Evolutionary conservation across 768 basidiomycete genomes (phyloP), one percentile per base, ranked within the genome.

Genomic region (Boletales sp.): DNA sequence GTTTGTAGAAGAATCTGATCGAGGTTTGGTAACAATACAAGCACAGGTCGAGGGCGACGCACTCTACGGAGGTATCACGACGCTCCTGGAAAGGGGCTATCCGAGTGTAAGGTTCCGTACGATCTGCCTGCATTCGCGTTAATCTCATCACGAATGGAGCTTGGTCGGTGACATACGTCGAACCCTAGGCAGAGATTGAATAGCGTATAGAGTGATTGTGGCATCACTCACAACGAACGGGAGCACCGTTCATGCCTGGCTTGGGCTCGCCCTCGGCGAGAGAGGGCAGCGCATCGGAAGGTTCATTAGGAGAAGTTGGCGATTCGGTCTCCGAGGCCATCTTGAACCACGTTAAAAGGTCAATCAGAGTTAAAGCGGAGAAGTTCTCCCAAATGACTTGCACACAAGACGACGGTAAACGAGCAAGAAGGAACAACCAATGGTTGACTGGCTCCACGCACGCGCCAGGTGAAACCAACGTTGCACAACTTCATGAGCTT

Each of bases 21-120:
- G 49, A 21, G n/a, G 47, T 41, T 56, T 45, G 24, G 47, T 29
- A 21, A 48, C 47, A 38, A 35, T 11, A 48, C 35, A 34, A 44
- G 47, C 31, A 18, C 11, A 12, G 12, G 0, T 29, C 14, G 48
- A 31, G 35, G 38, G 8, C 4, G 37, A 45, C 84, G 58, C 59
- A 90, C 89, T 91, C 90, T 54, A 92, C 78, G 55, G 82, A 87
- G 19, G 90, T 88, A 63, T 92, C 90, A 63, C 83, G 78, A 60
- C 76, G 82, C 71, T 90, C 87, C 66, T 91, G 88, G 65, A 92
- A 92, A 24, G 90, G 90, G 40, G 76, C 75, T 57, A 90, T 92
- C 50, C 83, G 79, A 17, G 90, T 92, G 63, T 92, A 92, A 10
- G 90, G 59, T 66, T 92, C 90, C 41, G 85, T 83, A 56, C 88